Evolutionary conservation across 2,329 filamentous ascomycete genomes (phyloP), one percentile per base, ranked within the genome.

Genomic region (Amesomyces nigricolor): DNA sequence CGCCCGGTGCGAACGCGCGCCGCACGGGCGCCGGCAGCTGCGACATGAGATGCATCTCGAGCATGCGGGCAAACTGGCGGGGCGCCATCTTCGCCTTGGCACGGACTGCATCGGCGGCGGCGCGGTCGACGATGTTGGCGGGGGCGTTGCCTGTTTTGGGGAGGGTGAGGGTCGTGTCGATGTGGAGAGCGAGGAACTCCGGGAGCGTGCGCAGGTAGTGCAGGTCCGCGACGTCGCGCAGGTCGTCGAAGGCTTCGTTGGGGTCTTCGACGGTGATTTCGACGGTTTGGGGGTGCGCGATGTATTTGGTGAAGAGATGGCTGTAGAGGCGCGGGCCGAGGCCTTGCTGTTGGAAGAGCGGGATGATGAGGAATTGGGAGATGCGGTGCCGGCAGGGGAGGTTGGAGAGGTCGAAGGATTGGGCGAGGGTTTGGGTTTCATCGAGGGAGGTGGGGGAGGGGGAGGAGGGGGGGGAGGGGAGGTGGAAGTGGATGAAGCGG

Each of bases 191-290:
- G 3, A 72, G 70, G 66, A 89, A 88, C 8, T 80, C 77, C 0
- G 83, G 76, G 3, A 80, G 73, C 8, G 71, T 73, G 53, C 81
- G 81, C 3, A 94, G 75, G 61, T 83, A 84, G 4, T 76, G 73
- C 32, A 92, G 73, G 64, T 95, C 89, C 63, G 83, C 85, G 50
- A 86, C 75, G 66, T 94, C 89, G 62, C 89, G 82, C 64, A 95
- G 75, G 57, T 89, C 83, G 65, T 94, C 88, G 63, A 95, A 95
- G 1, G 80, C 83, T 67, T 92, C 88, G 65, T 89, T 97, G 0
- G 94, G 95, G 59, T 97, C 92, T 72, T 99, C 94, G 5, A 99
- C 86, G 0, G 91, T 95, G 65, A 99, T 81, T 68, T 97, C 92
- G 53, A 83, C 78, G 7, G 91, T 87, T 58, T 86, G 84, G 0